Evolutionary conservation across 1,284 basidiomycete genomes (phyloP).

Genomic region (Marasmius tenuissimus): DNA sequence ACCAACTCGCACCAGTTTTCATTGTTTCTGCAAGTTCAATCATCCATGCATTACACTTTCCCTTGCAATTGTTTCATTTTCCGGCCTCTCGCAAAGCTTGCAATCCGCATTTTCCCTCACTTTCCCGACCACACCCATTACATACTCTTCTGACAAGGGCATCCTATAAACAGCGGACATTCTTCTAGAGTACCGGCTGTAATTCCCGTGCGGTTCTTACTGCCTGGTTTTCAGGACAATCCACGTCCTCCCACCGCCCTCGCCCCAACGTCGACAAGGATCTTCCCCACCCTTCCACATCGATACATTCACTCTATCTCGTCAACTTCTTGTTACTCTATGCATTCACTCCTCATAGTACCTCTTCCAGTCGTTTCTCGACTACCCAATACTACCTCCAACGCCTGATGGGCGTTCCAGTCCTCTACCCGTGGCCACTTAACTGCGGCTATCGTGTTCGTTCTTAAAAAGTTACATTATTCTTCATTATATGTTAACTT

Average conservation of each 20-base stretch:
- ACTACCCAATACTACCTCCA: conserved; percentile 32
- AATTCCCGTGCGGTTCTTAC: background rate
- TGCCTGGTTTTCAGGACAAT: no score
- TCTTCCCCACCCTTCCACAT: conserved; percentile 27
- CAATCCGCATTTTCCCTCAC: background rate
- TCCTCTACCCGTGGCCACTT: conserved; percentile 20
- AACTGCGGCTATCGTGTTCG: conserved; percentile 41
- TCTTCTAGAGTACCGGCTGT: background rate
- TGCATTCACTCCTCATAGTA: conserved; percentile 47
- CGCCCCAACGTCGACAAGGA: conserved; percentile 24
- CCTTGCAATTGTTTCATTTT: conserved; percentile 56
- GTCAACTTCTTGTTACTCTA: conserved; percentile 41
- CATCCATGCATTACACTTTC: conserved; percentile 76
- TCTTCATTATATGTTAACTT: conserved; percentile 37
- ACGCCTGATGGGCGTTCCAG: conserved; percentile 21
- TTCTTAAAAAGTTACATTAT: conserved; percentile 36
- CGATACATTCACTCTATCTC: conserved; percentile 29
- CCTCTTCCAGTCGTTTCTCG: conserved; percentile 32
- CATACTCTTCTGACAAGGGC: conserved; percentile 4
- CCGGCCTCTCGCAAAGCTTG: conserved; percentile 11
- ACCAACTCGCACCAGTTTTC: conserved; percentile 53
- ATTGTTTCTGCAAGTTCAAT: conserved; percentile 62
- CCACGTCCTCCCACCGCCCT: background rate
- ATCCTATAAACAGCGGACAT: background rate
- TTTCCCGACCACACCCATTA: conserved; percentile 37